Base-by-base conservation (phyloP, 2,329 filamentous ascomycete genomes). In the Incumbomyces lentus region DNA sequence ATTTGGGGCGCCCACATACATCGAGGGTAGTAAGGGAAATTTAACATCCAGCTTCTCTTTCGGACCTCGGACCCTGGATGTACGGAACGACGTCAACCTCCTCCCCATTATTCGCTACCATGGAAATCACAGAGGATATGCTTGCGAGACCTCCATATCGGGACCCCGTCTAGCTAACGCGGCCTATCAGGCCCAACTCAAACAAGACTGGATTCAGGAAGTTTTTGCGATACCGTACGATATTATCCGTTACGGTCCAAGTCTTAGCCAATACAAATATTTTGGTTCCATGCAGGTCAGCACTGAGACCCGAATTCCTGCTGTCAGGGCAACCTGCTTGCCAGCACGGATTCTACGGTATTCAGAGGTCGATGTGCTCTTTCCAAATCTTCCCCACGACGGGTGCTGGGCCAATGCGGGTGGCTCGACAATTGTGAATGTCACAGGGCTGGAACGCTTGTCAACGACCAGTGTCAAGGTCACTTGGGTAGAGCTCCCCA, bases 261-360 rank as follows among this genome's bases (percentile, higher is more conserved):
- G 38, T 29, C n/a, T 43, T 40, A 36, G 31, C 13, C 38, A 43
- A 19, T 43, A 48, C 19, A 38, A 48, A n/a, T 38, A 44, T 34
- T 48, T 34, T 38, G 14, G 34, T 11, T 37, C 18, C 6, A 22
- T 43, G 32, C 34, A 33, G 14, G 31, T 36, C 2, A 37, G 4
- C 14, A 44, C 46, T 13, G 12, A 32, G 17, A 26, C 46, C 31
- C 31, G 39, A 43, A 31, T 38, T 26, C 39, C 39, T 3, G 26
- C 40, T 12, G 46, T 48, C 13, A 19, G 39, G 12, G 34, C 41
- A 10, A 17, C 39, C 3, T 44, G 39, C 18, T 18, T 33, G 7
- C 17, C 40, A 6, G 14, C 46, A 26, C 40, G 36, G 33, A 37
- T 36, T n/a, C n/a, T 44, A 18, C 38, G 32, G 6, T 14, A 14